These are phyloP conservation scores for Ulota crispa DNA, from an alignment of 225 moss, liverwort and hornwort genomes.

Conservation along the genomic window DNA sequence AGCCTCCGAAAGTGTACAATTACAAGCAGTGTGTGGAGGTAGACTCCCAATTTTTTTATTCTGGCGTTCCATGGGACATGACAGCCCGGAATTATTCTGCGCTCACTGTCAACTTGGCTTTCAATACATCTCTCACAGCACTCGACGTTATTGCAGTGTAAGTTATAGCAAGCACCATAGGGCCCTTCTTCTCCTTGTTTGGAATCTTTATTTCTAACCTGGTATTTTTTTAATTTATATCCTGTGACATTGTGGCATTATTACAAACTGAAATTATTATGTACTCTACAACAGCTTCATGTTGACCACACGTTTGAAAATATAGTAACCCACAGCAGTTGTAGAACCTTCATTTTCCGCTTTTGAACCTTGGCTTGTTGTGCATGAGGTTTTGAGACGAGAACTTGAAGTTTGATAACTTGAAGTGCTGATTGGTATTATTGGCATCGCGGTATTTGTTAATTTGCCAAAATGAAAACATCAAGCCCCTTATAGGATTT, in stretches of 20 bases:
- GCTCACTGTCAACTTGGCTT: constrained; percentile 49
- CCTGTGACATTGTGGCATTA: neutral
- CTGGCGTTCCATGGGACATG: constrained; percentile 55
- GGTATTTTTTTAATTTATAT: fast-evolving
- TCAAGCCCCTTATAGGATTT: no score
- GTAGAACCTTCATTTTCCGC: no score
- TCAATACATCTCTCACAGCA: constrained; percentile 44
- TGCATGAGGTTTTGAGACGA: neutral
- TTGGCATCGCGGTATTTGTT: no score
- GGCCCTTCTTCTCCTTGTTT: no score
- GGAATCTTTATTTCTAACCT: neutral
- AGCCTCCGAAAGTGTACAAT: constrained; percentile 37
- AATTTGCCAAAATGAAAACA: no score
- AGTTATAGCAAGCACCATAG: neutral
- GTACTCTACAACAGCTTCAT: neutral
- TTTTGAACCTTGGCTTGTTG: neutral
- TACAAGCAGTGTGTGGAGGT: constrained; percentile 55
- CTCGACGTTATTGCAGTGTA: constrained; percentile 47
- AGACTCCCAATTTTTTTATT: constrained; percentile 52
- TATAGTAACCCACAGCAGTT: neutral
- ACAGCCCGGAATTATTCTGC: constrained; percentile 49
- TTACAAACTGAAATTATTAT: no score
- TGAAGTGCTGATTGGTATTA: no score
- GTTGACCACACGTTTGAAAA: neutral
- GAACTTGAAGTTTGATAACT: no score